Conservation (phyloP, 2,329 filamentous ascomycete genomes). For the Cladophialophora carrionii region DNA sequence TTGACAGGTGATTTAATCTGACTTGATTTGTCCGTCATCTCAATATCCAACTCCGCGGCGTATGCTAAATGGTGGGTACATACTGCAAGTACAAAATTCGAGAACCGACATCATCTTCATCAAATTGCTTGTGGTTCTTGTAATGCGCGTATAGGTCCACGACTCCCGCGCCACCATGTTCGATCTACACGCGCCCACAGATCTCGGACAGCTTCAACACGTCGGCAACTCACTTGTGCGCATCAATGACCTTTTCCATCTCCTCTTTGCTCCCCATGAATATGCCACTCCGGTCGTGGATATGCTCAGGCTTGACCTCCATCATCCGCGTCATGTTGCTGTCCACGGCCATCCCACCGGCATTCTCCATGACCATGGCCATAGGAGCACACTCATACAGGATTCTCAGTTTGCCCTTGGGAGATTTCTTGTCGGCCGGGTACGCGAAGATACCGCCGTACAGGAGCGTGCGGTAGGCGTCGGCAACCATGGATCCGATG, state of each 20-base stretch:
- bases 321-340: slow-evolving; percentile 91
- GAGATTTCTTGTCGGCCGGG: slow-evolving; percentile 95
- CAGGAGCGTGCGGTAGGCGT: slow-evolving; percentile 91
- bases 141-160: not conserved
- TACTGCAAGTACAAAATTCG: not conserved
- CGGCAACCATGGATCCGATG: slow-evolving; percentile 92
- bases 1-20: not conserved
- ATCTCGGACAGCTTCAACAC: too few relatives aligned
- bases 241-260: slow-evolving; percentile 89
- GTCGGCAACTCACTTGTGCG: slow-evolving; percentile 65
- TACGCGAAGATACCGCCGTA: slow-evolving; percentile 99
- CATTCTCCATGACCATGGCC: slow-evolving; percentile 99
- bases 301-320: slow-evolving; percentile 83
- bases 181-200: not conserved
- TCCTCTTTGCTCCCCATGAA: slow-evolving; percentile 95
- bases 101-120: not conserved
- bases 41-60: not conserved
- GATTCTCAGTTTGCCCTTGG: slow-evolving; percentile 96
- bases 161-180: not conserved
- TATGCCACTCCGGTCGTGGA: slow-evolving; percentile 94
- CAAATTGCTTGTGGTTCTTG: not conserved
- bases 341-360: slow-evolving; percentile 89
- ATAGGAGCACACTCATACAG: slow-evolving; percentile 98
- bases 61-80: not conserved
- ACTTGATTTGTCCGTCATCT: not conserved